Percentiles rank a stretch among this genome's conserved stretches.
Evolutionary conservation across 495 filamentous ascomycete species (phyloP).

Genomic region (Umbilicaria muhlenbergii): DNA sequence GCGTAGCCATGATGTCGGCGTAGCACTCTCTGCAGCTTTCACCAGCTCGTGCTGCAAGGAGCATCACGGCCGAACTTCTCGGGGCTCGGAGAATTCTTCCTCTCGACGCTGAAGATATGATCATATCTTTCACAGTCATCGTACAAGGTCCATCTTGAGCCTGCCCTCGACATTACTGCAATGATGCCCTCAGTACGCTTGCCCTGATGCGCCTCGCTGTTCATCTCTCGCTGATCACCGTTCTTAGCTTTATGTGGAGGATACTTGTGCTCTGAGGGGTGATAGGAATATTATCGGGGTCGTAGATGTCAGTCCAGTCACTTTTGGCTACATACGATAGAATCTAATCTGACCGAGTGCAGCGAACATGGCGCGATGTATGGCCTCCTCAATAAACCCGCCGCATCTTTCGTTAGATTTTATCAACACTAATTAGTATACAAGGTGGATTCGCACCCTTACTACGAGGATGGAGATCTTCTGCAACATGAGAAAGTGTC

Average conservation of each 20-base stretch:
- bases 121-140: too few species aligned
- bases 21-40: too few species aligned
- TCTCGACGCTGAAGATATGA: too few species aligned
- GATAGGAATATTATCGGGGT: slow-evolving; percentile 10
- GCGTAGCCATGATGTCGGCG: too few species aligned
- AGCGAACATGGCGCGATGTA: slow-evolving; percentile 9
- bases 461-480: slow-evolving; percentile 13
- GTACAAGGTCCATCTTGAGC: too few species aligned
- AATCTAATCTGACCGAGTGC: background rate
- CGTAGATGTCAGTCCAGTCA: slow-evolving; percentile 9
- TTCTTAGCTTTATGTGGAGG: slow-evolving; percentile 14
- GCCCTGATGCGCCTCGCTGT: too few species aligned
- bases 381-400: background rate
- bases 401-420: background rate
- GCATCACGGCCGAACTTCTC: too few species aligned
- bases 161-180: too few species aligned
- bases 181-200: too few species aligned
- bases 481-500: slow-evolving; percentile 13
- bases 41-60: too few species aligned
- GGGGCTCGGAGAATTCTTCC: too few species aligned
- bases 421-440: background rate
- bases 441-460: slow-evolving; percentile 14
- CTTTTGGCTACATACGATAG: background rate
- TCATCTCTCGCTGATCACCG: too few species aligned
- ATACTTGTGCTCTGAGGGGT: slow-evolving; percentile 11